Base-by-base conservation (phyloP, 2,329 filamentous ascomycete species). In the Lachnellula suecica region DNA sequence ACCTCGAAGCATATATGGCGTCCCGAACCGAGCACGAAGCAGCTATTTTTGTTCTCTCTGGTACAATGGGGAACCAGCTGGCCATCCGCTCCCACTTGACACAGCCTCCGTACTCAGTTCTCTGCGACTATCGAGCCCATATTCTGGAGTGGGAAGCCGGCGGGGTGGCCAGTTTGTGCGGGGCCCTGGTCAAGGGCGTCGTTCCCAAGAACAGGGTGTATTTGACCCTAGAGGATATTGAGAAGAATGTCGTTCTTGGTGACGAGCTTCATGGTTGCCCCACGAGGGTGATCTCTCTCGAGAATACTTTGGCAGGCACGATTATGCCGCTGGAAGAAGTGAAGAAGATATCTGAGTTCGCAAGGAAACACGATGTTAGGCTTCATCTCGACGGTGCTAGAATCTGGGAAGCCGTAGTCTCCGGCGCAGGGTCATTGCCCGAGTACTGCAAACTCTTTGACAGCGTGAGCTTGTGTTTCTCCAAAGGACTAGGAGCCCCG, bases 61-160 rank as follows among this genome's bases (percentile, higher is more conserved):
- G 93, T 3, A 96, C 92, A 4, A 96, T 96, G 91, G 91, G 91
- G 37, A 97, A 97, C 72, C 91, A 96, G 69, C 76, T 97, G 17
- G 86, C 88, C 0, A 78, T 96, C 38, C 84, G 92, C 35, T 80
- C 88, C 1, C 87, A 94, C 53, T 78, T 97, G 13, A 80, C 77
- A 1, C 87, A 89, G 54, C 91, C 92, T 13, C 93, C 93, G 0
- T 84, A 96, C 68, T 81, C 82, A 7, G 82, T 97, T 4, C 74
- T 97, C 8, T 90, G 88, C 61, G 92, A 97, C 67, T 76, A 85
- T 58, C 81, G 90, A 29, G 82, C 84, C 4, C 93, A 97, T 67
- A 88, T 97, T 52, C 75, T 89, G 52, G 77, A 84, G 37, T 84
- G 79, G 58, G 83, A 87, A 64, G 82, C 82, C 10, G 82, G 82